Evolutionary conservation across 352 stramenopile genomes (phyloP), one percentile per base, ranked within the genome.

Genomic region (Phytopythium sindhum): DNA sequence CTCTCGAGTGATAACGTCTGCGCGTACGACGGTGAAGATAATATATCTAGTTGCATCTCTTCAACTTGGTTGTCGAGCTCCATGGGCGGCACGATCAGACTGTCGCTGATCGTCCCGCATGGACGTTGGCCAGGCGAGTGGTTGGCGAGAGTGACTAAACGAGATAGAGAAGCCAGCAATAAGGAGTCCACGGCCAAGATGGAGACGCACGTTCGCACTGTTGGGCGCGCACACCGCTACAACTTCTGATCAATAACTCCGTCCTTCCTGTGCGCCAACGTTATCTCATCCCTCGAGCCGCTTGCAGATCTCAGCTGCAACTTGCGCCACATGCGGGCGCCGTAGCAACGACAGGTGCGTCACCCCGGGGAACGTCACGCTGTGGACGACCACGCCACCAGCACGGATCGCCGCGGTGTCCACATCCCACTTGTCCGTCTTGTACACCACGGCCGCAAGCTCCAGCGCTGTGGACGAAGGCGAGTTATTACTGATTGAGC

Each of bases 301-400:
- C 33, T 50, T 23, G 47, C 54, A 17, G 29, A 78, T 68, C 23
- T 62, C 63, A 26, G 37, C 29, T 21, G 71, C 71, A 28, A 85
- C 44, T 11, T 48, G n/a, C 6, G 74, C 60, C 12, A 77, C 73
- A 26, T 68, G 58, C 0, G 74, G 71, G 4, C 61, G 42, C 1
- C 58, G 66, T 5, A 85, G 56, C 63, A 84, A 73, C 12, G 71
- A 75, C 45, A 77, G 41, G 51, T 85, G 76, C 14, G 70, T 67
- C 23, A 59, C 59, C 14, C 74, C 64, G 28, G 67, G 54, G 10
- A 82, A 57, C 12, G 57, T 21, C 11, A 73, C 60, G 0, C 50
- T 65, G 14, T 33, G 66, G 17, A 69, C 58, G 17, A 73, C 65
- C 41, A 72, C 64, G 1, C 70, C 70, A 11, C 61, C 23, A 2